Evolutionary conservation across 73 alveolate genomes (phyloP), one percentile per base, ranked within the genome.

Genomic region (Uronychia binucleata): DNA sequence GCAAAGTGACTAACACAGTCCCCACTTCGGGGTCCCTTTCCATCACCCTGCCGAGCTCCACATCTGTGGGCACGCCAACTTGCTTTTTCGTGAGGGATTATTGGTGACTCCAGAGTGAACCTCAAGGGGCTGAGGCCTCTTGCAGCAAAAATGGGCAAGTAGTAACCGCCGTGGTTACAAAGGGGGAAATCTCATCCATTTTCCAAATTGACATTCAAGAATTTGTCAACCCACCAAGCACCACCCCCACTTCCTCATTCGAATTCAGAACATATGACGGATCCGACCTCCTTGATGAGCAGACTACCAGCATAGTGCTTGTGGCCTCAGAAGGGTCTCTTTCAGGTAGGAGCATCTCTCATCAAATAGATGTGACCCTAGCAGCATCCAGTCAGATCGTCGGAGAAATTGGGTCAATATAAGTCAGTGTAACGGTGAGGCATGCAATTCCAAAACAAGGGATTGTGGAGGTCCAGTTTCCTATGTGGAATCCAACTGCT

Each of bases 401-500:
- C 28, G 95, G 92, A 27, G 92, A 85, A 29, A 57, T 86, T 11
- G 59, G 87, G 0, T 31, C 46, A 30, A 58, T 84, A 25, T 79
- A 59, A 57, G 80, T 90, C 0, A 35, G 59, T 0, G 29, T 90
- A 25, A 34, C 58, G 57, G 46, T 83, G 1, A 58, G 81, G 28
- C 88, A 90, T 75, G 31, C n/a, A 14, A 74, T 90, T 14, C 90
- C 91, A 5, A 81, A 57, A 32, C 90, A 90, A 46, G 91, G 93
- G 28, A 26, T 28, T 25, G 79, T 90, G 0, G 74, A 46, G 60
- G 77, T 90, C 0, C 31, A 88, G 0, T 85, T 90, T 67, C 95
- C 95, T 11, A 85, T 79, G 80, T 90, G 95, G 95, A 90, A 90
- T 59, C 92, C 95, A 19, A 86, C 79, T 31, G 92, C 86, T 30